Evolutionary conservation across 228 moss, liverwort and hornwort genomes (phyloP), one percentile per base, ranked within the genome.

Genomic region (Sphagnum fallax): DNA sequence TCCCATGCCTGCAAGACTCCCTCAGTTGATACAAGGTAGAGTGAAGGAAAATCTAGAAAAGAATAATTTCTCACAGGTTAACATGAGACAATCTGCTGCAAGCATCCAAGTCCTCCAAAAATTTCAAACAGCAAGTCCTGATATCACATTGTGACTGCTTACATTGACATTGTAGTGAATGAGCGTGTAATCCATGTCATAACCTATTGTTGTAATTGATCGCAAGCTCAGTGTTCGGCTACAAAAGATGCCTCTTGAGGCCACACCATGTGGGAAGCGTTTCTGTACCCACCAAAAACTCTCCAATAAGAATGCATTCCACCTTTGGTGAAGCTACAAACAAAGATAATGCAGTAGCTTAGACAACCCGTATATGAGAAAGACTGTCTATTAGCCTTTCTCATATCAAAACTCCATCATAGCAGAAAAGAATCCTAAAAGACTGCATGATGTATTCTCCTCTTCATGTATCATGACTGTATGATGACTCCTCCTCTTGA

Each of bases 101-200:
- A 32, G 32, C 32, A 32, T 32, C 32, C 32, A 32, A 32, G 32
- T 32, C 32, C 2, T 32, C 32, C 32, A 32, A 32, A 32, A 32
- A 2, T 32, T 32, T 32, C 32, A 32, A 32, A 32, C 32, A 32
- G 3, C 32, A 32, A 32, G 32, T 32, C 32, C 32, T 32, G 32
- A 32, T 32, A 32, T 2, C 32, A 32, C 32, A 32, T 32, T 32
- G 32, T 65, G 65, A 65, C 63, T 52, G 75, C 85, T 77, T 64
- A 93, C 93, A 68, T 87, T 80, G 10, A 93, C 89, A 68, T 93
- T 93, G 73, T 93, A 93, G 77, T 91, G 93, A 67, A 93, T 90
- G 6, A 93, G 90, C 49, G 91, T 93, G 74, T 91, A 93, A 74
- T 93, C 93, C 93, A 93, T 93, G 73, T 93, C 93, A 72, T 93